These are phyloP conservation scores for Trichoderma afroharzianum DNA, from an alignment of 2,329 filamentous ascomycete species.

Conservation along the genomic window DNA sequence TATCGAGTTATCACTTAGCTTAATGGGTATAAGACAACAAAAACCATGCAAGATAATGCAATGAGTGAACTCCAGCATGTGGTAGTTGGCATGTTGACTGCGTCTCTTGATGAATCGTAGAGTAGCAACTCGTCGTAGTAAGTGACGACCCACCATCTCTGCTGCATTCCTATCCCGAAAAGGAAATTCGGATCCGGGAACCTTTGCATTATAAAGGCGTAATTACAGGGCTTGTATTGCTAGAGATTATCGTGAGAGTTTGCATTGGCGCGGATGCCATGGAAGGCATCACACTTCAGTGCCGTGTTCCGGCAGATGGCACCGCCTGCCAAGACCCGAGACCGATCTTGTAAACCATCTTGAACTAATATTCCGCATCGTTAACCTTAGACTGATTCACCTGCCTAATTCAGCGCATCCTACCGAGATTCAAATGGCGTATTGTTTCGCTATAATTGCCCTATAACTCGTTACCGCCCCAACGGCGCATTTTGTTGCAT, in stretches of 20 bases:
- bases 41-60: background rate
- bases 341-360: background rate
- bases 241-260: background rate
- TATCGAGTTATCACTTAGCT: background rate
- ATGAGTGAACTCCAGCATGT: background rate
- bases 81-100: background rate
- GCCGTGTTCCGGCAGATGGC: background rate
- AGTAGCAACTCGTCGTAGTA: background rate
- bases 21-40: background rate
- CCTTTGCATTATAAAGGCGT: background rate
- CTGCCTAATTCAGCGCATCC: background rate
- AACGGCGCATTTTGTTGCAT: background rate
- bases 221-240: constrained; percentile 2
- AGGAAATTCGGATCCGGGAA: background rate
- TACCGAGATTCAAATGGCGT: background rate
- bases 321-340: background rate
- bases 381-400: background rate
- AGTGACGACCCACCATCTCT: background rate
- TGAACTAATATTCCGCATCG: background rate
- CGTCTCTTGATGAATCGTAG: background rate
- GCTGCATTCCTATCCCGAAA: background rate
- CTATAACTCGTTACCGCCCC: background rate
- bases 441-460: background rate
- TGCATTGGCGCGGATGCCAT: background rate
- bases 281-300: background rate